Percentiles rank a stretch among this genome's conserved stretches.
These are phyloP conservation scores for Hydnum rufescens DNA, from an alignment of 768 basidiomycete species.

Conservation along the genomic window DNA sequence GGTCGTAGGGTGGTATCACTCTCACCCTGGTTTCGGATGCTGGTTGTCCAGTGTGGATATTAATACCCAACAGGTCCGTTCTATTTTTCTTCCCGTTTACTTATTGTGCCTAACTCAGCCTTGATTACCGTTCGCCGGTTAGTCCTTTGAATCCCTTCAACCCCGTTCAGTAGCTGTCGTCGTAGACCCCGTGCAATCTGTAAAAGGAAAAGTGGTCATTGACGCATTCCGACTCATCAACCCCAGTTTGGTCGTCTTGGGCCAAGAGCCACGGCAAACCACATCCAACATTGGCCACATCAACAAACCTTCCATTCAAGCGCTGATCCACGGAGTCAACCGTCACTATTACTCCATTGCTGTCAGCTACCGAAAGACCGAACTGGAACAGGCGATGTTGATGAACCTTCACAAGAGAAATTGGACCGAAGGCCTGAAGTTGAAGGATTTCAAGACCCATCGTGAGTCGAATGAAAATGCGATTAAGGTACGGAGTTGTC, in stretches of 20 bases:
- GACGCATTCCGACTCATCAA: slow-evolving; percentile 97
- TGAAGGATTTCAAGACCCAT: slow-evolving; percentile 76
- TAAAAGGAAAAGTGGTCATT: slow-evolving; percentile 96
- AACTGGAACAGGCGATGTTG: slow-evolving; percentile 93
- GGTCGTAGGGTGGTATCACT: slow-evolving; percentile 99
- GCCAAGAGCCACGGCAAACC: slow-evolving; percentile 89
- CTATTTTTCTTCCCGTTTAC: not conserved
- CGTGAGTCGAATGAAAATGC: slow-evolving; percentile 80
- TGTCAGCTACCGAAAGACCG: slow-evolving; percentile 96
- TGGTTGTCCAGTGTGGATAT: slow-evolving; percentile 99
- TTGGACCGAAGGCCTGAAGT: slow-evolving; percentile 92
- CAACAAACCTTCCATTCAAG: slow-evolving; percentile 98
- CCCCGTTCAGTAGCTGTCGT: slow-evolving; percentile 91
- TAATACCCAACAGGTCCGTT: slow-evolving; percentile 83
- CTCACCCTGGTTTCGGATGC: slow-evolving; percentile 98
- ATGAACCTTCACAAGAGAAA: slow-evolving; percentile 98
- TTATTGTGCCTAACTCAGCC: not conserved
- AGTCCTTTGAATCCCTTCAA: slow-evolving; percentile 95
- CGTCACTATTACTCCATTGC: slow-evolving; percentile 96
- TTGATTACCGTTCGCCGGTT: slow-evolving; percentile 1
- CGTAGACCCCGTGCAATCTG: slow-evolving; percentile 96
- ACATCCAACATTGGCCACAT: slow-evolving; percentile 98
- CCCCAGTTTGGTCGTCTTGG: slow-evolving; percentile 72
- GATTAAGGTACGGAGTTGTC: slow-evolving; percentile 88
- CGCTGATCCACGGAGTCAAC: slow-evolving; percentile 92